A percentile compares a stretch with the other conserved stretches of the same genome.
Evolutionary conservation across 305 asterid genomes (phyloP).

Genomic region (Coffea humblotiana): DNA sequence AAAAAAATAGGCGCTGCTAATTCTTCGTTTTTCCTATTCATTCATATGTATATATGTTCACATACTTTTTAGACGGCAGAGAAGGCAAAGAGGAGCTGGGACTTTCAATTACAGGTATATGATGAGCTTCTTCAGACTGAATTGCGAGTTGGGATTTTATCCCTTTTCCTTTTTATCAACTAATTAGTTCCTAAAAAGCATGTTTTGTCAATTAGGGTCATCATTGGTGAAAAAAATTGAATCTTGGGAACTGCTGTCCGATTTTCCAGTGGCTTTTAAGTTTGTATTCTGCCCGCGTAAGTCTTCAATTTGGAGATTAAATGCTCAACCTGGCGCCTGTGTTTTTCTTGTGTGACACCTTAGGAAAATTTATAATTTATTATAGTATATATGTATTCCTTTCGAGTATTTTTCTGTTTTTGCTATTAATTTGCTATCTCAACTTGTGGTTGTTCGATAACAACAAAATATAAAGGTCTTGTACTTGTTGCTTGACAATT

Average conservation of each 20-base stretch:
- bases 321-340: not conserved
- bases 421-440: no score
- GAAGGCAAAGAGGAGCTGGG: not conserved
- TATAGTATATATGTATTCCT: no score
- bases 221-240: not conserved
- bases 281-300: not conserved
- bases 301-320: slow-evolving; percentile 2
- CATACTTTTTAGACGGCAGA: not conserved
- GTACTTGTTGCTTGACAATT: no score
- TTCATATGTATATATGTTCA: not conserved
- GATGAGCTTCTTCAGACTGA: not conserved
- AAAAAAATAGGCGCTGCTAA: not conserved
- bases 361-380: no score
- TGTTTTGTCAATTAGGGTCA: not conserved
- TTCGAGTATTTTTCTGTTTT: no score
- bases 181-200: not conserved
- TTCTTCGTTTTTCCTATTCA: not conserved
- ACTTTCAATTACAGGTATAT: slow-evolving; percentile 2
- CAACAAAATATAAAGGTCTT: no score
- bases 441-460: no score
- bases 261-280: not conserved
- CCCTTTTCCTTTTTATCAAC: not conserved
- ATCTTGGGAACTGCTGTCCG: not conserved
- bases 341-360: no score
- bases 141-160: slow-evolving; percentile 2